Conservation (phyloP, 192 early-diverging fungal species). For the Linnemannia hyalina region DNA sequence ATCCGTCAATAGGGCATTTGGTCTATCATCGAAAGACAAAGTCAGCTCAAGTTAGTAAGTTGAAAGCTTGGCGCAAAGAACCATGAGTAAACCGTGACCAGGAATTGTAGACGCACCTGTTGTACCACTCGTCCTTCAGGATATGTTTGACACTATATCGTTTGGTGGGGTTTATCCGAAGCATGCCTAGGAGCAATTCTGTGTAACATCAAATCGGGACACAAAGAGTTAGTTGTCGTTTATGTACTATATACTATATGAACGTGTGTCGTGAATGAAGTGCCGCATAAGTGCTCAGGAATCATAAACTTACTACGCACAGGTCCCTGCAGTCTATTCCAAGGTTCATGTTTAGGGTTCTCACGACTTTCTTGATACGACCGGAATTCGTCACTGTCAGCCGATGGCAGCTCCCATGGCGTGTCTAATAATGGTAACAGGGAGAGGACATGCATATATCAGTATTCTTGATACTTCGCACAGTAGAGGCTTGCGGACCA, state of each 20-base stretch:
- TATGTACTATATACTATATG: neutral
- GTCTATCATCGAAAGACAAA: constrained; percentile 28
- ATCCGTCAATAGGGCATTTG: constrained; percentile 66
- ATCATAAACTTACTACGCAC: constrained; percentile 52
- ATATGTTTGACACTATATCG: constrained; percentile 64
- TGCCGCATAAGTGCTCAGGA: neutral
- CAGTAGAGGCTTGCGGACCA: neutral
- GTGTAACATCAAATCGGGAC: neutral
- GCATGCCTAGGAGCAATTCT: constrained; percentile 63
- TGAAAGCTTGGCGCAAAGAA: no score
- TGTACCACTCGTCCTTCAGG: constrained; percentile 65
- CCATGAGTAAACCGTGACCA: neutral
- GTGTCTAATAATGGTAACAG: constrained; percentile 60
- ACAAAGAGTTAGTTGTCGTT: neutral
- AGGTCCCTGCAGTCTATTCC: constrained; percentile 62
- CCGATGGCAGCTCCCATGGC: constrained; percentile 76
- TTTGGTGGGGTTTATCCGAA: constrained; percentile 60
- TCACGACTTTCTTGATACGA: constrained; percentile 55
- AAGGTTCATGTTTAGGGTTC: constrained; percentile 61
- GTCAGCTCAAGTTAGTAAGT: no score
- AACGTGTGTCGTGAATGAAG: neutral
- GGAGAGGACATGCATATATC: neutral
- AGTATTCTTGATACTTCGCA: neutral
- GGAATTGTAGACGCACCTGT: constrained; percentile 33
- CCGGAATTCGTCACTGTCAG: constrained; percentile 70